A percentile compares a stretch with the other conserved stretches of the same genome.
Conservation (phyloP, 2,329 filamentous ascomycete genomes). For the Aspergillus phoenicis region DNA sequence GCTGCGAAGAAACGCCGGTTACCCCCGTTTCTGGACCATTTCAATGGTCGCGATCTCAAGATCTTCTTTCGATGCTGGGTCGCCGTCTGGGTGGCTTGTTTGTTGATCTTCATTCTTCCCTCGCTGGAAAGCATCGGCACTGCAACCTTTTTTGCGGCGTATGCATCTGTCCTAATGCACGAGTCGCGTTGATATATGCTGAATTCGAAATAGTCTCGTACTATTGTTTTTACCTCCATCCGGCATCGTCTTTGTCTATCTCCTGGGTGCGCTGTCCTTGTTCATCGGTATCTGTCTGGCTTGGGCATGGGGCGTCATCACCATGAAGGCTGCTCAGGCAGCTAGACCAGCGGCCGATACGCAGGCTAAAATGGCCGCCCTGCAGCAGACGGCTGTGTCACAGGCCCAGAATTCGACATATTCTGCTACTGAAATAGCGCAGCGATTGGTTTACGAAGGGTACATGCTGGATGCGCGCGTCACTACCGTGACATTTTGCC, state of each 20-base stretch:
- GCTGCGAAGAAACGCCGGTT: constrained; percentile 10
- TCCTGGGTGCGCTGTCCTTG: constrained; percentile 48
- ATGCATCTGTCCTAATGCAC: not conserved
- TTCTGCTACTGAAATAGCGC: constrained; percentile 31
- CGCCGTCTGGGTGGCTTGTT: constrained; percentile 49
- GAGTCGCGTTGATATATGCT: not conserved
- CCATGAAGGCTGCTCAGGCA: constrained; percentile 53
- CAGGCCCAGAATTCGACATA: constrained; percentile 39
- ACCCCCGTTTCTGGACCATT: constrained; percentile 43
- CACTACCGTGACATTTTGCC: constrained; percentile 37
- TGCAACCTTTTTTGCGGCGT: constrained; percentile 49
- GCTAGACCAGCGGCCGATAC: constrained; percentile 46
- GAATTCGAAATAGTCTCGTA: constrained; percentile 32
- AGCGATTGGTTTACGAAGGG: constrained; percentile 47
- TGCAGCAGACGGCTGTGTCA: constrained; percentile 37
- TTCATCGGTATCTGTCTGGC: constrained; percentile 52
- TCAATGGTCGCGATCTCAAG: constrained; percentile 53
- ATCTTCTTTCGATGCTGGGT: constrained; percentile 51
- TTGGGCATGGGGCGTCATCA: constrained; percentile 55
- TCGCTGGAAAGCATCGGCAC: constrained; percentile 45
- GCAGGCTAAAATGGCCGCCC: constrained; percentile 33
- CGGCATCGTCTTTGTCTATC: constrained; percentile 51
- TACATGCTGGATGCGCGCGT: constrained; percentile 54
- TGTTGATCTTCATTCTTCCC: constrained; percentile 54
- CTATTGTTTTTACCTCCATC: constrained; percentile 52